Evolutionary conservation across 2,329 filamentous ascomycete species (phyloP).

Genomic region (Arthrobotrys sinensis): DNA sequence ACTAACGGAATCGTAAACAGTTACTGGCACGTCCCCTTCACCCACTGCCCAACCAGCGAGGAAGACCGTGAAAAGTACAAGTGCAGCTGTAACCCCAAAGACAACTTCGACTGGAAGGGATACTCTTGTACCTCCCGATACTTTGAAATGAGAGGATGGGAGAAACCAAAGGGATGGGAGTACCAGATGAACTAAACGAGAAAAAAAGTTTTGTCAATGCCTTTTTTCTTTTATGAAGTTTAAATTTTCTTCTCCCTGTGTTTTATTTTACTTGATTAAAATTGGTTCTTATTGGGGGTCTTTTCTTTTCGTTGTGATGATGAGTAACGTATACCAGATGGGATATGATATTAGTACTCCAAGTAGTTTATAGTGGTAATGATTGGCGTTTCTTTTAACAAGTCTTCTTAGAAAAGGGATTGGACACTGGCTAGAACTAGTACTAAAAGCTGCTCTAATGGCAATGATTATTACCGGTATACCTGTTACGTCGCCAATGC

Average conservation of each 20-base stretch:
- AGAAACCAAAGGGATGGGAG: slow-evolving; percentile 89
- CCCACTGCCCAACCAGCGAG: slow-evolving; percentile 94
- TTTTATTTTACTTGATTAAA: slow-evolving; percentile 1
- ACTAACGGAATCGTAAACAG: slow-evolving; percentile 50
- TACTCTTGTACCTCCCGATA: slow-evolving; percentile 78
- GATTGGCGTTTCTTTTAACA: slow-evolving; percentile 6
- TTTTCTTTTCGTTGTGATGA: background rate
- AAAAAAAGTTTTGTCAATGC: background rate
- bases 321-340: slow-evolving; percentile 17
- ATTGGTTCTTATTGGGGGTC: background rate
- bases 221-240: background rate
- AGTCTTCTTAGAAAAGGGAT: background rate
- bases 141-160: slow-evolving; percentile 84
- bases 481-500: too few relatives aligned
- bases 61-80: slow-evolving; percentile 85
- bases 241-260: background rate
- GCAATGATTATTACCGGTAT: too few relatives aligned
- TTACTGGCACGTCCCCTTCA: slow-evolving; percentile 98
- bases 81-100: slow-evolving; percentile 93
- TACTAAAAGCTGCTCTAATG: too few relatives aligned
- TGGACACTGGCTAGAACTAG: too few relatives aligned
- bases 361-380: slow-evolving; percentile 21
- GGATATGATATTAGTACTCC: background rate
- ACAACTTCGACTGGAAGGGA: slow-evolving; percentile 99
- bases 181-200: slow-evolving; percentile 70